A percentile compares a stretch with the other conserved stretches of the same genome.
Conservation (phyloP, 2,329 filamentous ascomycete species). For the Didymella pinodella region DNA sequence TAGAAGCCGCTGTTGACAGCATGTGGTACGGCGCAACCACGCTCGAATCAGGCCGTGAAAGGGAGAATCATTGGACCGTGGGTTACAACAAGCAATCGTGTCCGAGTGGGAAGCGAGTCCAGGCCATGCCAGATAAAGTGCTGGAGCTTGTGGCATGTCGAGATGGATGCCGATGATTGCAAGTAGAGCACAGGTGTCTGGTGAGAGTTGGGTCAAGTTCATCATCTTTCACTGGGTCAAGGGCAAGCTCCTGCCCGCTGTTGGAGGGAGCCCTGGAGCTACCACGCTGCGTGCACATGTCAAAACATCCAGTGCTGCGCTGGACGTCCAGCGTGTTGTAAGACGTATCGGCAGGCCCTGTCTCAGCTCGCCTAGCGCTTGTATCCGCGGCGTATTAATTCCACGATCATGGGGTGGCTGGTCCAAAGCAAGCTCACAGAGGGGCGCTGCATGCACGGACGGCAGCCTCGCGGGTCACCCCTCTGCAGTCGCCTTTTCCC, state of each 20-base stretch:
- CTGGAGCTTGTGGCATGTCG: conserved; percentile 6
- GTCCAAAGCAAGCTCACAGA: conserved; percentile 9
- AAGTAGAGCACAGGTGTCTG: neutral
- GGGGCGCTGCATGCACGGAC: conserved; percentile 8
- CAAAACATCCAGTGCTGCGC: neutral
- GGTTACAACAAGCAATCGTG: conserved; percentile 39
- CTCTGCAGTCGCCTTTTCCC: neutral
- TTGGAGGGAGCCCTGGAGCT: neutral
- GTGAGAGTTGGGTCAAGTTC: neutral
- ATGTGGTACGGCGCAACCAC: conserved; percentile 31
- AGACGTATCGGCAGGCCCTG: conserved; percentile 9
- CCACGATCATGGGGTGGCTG: conserved; percentile 16
- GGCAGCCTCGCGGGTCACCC: neutral
- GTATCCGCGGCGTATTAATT: conserved; percentile 18
- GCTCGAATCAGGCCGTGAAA: conserved; percentile 24
- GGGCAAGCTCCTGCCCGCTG: neutral
- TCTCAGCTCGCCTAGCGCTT: conserved; percentile 11
- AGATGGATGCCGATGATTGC: neutral
- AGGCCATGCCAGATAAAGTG: conserved; percentile 9
- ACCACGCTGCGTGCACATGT: neutral
- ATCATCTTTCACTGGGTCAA: neutral
- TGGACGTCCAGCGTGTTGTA: conserved; percentile 3
- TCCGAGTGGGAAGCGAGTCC: conserved; percentile 17
- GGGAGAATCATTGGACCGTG: conserved; percentile 37
- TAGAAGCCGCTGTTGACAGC: conserved; percentile 29